A percentile compares a stretch with the other conserved stretches of the same genome.
These are phyloP conservation scores for Gracilaria vermiculophylla DNA, from an alignment of 23 red algal species.

Conservation along the genomic window DNA sequence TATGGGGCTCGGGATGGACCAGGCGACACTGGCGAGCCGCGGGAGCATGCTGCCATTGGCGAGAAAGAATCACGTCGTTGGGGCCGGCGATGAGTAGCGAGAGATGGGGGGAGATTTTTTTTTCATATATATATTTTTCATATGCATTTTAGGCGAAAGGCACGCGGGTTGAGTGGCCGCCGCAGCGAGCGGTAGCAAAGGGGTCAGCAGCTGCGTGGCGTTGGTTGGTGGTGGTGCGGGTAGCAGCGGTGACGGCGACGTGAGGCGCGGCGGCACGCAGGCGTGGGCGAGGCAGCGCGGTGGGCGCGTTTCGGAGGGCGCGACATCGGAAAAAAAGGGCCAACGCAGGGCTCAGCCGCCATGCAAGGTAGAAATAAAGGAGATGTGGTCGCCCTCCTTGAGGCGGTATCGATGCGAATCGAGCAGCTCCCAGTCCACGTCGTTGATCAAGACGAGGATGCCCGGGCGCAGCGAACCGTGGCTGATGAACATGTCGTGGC, in stretches of 20 bases:
- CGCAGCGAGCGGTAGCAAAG: too few relatives aligned
- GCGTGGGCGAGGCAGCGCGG: too few relatives aligned
- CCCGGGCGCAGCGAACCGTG: conserved; percentile 77
- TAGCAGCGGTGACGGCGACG: too few relatives aligned
- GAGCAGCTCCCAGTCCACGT: conserved; percentile 97
- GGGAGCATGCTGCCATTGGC: conserved; percentile 27
- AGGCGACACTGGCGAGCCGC: conserved; percentile 17
- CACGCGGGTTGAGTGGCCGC: too few relatives aligned
- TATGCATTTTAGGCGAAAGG: too few relatives aligned
- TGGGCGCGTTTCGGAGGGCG: too few relatives aligned
- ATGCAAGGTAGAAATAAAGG: conserved; percentile 99
- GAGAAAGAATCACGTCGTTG: conserved; percentile 43
- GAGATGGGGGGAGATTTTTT: neutral
- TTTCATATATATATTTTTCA: neutral
- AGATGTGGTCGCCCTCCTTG: conserved; percentile 63
- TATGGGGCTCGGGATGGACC: conserved; percentile 45
- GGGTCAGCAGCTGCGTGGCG: too few relatives aligned
- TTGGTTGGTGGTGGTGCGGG: too few relatives aligned
- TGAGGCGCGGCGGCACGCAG: too few relatives aligned
- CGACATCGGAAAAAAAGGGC: too few relatives aligned
- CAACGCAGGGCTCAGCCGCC: conserved; percentile 87
- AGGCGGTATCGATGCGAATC: conserved; percentile 67
- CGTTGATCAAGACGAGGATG: conserved; percentile 96
- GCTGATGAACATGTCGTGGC: conserved; percentile 86
- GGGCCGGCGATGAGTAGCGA: conserved; percentile 16